Evolutionary conservation across 2,329 filamentous ascomycete species (phyloP), one percentile per base, ranked within the genome.

Genomic region (Cercospora sp.): DNA sequence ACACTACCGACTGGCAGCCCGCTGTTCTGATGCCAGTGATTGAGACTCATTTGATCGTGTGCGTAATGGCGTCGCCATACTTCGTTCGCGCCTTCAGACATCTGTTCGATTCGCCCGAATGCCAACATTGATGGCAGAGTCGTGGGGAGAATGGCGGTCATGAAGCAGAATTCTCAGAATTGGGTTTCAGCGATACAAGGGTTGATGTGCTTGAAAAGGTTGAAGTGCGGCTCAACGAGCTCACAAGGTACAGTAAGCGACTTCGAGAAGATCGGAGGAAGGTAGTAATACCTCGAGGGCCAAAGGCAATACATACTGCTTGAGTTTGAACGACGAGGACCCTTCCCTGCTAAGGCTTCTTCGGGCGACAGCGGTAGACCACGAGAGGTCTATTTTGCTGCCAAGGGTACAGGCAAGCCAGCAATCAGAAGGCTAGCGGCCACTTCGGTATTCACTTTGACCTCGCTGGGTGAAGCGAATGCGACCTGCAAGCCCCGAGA

Each of bases 91-190:
- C 53, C 64, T 55, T 73, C 71, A 48, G 66, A 60, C 62, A 72
- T 72, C 28, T 65, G 68, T 64, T 73, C 67, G 53, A 60, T 60
- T 57, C 62, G 51, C 10, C 68, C 63, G 26, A 62, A 67, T 58
- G 65, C 59, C 69, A 66, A 51, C 40, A 68, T 66, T 23, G 66
- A 69, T 51, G 69, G 67, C 60, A 69, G 55, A 64, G 63, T 65
- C 33, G 67, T 36, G 58, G 59, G 59, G 55, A 70, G 64, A 33
- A 71, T 60, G 66, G 69, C 71, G 58, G 70, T 71, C 71, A 73
- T 74, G 67, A 70, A 73, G 70, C 70, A 69, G 69, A 69, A 68
- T 72, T 69, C 64, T 71, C 67, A 64, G 55, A 61, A 68, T 70
- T 73, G 71, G 67, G 65, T 72, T 70, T 64, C 63, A 58, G 62